phyloP scores from a whole-genome alignment of 2,329 filamentous ascomycete species.

The Sclerotinia trifoliorum region DNA sequence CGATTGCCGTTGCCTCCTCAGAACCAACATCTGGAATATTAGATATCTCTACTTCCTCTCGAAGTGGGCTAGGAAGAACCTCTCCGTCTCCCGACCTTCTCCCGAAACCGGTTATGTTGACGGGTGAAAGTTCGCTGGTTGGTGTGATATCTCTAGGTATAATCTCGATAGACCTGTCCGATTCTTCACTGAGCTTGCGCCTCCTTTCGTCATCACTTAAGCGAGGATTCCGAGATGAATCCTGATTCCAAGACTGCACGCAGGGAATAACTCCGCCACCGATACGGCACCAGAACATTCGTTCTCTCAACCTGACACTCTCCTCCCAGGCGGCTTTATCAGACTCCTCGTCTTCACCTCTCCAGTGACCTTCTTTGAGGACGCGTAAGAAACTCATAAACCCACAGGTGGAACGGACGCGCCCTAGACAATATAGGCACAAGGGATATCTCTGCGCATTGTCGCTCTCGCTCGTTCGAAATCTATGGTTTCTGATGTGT shows the following conservation, averaged over 20 bases:
- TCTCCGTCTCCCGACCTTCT: constrained; percentile 15
- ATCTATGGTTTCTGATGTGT: constrained; percentile 79
- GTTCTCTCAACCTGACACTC: constrained; percentile 80
- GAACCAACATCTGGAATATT: not conserved
- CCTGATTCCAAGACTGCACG: constrained; percentile 30
- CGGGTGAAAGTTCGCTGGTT: constrained; percentile 24
- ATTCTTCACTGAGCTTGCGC: constrained; percentile 36
- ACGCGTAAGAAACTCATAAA: constrained; percentile 89
- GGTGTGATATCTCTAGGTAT: constrained; percentile 38
- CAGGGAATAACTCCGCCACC: constrained; percentile 83
- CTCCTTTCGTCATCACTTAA: constrained; percentile 36
- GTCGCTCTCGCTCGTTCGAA: constrained; percentile 83
- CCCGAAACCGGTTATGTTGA: constrained; percentile 11
- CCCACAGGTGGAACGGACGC: constrained; percentile 85
- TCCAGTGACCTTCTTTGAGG: constrained; percentile 89
- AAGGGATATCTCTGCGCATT: constrained; percentile 86
- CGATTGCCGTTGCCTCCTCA: not conserved
- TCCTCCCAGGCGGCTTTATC: constrained; percentile 94
- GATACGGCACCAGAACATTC: constrained; percentile 96
- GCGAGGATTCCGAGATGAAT: constrained; percentile 33
- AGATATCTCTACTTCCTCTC: constrained; percentile 13
- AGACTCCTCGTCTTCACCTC: constrained; percentile 76
- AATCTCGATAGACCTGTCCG: constrained; percentile 37
- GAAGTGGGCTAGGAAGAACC: constrained; percentile 17
- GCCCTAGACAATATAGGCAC: constrained; percentile 81